These are phyloP conservation scores for Carnegiea gigantea DNA, from an alignment of 179 eudicot species.

Conservation along the genomic window DNA sequence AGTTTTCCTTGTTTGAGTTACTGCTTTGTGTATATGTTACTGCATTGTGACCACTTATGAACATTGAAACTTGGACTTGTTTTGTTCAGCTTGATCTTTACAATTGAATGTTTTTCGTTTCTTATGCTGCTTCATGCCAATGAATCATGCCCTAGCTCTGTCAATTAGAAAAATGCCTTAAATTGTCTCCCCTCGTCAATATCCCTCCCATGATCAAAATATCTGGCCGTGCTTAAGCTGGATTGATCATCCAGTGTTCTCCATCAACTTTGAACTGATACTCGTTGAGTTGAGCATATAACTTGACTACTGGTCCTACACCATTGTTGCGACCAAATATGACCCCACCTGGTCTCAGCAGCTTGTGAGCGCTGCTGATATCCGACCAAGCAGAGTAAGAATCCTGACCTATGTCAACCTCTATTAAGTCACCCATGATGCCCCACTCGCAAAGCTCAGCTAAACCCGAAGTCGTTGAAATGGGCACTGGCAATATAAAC, in stretches of 20 bases:
- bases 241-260: slow-evolving; percentile 49
- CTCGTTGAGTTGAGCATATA: slow-evolving; percentile 47
- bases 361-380: slow-evolving; percentile 49
- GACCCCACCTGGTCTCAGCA: slow-evolving; percentile 51
- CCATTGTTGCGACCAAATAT: slow-evolving; percentile 52
- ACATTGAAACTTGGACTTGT: background rate
- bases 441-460: slow-evolving; percentile 56
- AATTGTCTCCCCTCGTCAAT: background rate
- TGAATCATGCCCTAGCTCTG: background rate
- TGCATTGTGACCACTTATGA: too few relatives aligned
- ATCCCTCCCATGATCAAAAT: background rate
- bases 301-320: slow-evolving; percentile 37
- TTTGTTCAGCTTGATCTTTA: too few relatives aligned
- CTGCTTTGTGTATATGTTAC: too few relatives aligned
- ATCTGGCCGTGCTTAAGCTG: slow-evolving; percentile 14
- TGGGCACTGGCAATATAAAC: slow-evolving; percentile 39
- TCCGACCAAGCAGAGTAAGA: slow-evolving; percentile 60
- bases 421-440: slow-evolving; percentile 51
- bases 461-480: slow-evolving; percentile 29
- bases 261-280: slow-evolving; percentile 36
- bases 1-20: background rate
- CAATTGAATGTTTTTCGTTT: background rate
- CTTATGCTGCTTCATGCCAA: background rate
- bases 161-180: background rate
- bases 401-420: slow-evolving; percentile 44